These are phyloP conservation scores for Coemansia sp. DNA, from an alignment of 192 early-diverging fungal genomes.

Conservation along the genomic window DNA sequence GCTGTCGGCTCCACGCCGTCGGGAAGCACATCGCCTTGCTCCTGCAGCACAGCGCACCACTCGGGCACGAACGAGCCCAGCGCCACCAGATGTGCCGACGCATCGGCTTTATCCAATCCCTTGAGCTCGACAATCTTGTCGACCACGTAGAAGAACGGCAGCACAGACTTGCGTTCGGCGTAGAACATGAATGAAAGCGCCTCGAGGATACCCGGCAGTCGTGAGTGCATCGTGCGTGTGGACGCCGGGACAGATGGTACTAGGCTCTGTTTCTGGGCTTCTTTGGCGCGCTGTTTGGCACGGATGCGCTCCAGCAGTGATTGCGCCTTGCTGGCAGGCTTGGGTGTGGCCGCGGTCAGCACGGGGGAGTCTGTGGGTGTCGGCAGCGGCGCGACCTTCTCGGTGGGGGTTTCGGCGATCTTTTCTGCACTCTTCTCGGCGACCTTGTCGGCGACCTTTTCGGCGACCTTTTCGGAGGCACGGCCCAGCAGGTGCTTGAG, in stretches of 20 bases:
- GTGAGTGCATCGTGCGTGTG: conserved; percentile 41
- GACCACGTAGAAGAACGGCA: conserved; percentile 36
- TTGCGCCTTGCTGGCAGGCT: conserved; percentile 12
- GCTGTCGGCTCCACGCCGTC: conserved; percentile 15
- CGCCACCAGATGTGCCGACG: conserved; percentile 18
- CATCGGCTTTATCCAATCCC: conserved; percentile 30
- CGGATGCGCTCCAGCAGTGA: conserved; percentile 54
- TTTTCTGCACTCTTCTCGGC: neutral
- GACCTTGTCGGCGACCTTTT: neutral
- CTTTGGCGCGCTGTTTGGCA: conserved; percentile 46
- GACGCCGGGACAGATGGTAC: conserved; percentile 10
- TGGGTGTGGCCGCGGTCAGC: conserved; percentile 2
- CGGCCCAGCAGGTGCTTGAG: conserved; percentile 40
- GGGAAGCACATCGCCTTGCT: neutral
- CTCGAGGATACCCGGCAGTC: conserved; percentile 44
- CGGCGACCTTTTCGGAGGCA: neutral
- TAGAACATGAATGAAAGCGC: conserved; percentile 55
- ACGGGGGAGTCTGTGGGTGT: conserved; percentile 35
- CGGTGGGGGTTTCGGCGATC: neutral
- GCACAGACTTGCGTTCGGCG: conserved; percentile 31
- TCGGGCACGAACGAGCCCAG: conserved; percentile 42
- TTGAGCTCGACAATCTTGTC: conserved; percentile 48
- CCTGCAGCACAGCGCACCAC: conserved; percentile 36
- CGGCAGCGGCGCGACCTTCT: conserved; percentile 13
- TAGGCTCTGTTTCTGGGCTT: neutral